A percentile compares a stretch with the other conserved stretches of the same genome.
These are phyloP conservation scores for Fomitopsis serialis DNA, from an alignment of 768 basidiomycete species.

Conservation along the genomic window DNA sequence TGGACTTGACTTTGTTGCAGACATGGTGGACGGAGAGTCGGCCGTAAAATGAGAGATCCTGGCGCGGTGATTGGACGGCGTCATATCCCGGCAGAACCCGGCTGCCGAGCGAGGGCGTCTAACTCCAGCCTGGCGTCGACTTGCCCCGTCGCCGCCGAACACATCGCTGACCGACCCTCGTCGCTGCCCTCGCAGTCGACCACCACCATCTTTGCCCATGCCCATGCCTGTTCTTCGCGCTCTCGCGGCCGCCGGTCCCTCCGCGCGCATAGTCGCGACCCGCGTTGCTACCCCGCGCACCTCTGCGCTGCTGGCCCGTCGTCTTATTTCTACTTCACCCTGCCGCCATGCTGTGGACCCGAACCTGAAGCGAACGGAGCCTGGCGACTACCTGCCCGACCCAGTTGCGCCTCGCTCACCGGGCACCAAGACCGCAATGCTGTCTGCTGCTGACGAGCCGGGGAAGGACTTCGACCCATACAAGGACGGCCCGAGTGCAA, in stretches of 20 bases:
- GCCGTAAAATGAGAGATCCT: constrained; percentile 15
- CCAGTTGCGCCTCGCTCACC: constrained; percentile 8
- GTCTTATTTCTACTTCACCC: constrained; percentile 42
- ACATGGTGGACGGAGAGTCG: constrained; percentile 32
- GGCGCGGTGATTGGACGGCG: constrained; percentile 41
- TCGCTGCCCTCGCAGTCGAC: constrained; percentile 27
- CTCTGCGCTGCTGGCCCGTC: constrained; percentile 38
- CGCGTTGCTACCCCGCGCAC: constrained; percentile 21
- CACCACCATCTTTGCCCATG: constrained; percentile 31
- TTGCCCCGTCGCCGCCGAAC: constrained; percentile 19
- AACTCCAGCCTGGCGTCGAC: constrained; percentile 21
- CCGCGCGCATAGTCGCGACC: constrained; percentile 34
- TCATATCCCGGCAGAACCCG: constrained; percentile 22
- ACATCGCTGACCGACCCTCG: constrained; percentile 16
- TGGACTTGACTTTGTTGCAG: constrained; percentile 56
- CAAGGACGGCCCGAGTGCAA: constrained; percentile 76
- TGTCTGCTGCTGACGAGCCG: constrained; percentile 34
- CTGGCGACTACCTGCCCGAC: constrained; percentile 13
- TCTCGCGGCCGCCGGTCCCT: constrained; percentile 46
- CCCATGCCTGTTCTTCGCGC: constrained; percentile 56
- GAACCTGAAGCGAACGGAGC: constrained; percentile 4
- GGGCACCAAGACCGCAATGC: constrained; percentile 21
- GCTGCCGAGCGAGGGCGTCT: constrained; percentile 11
- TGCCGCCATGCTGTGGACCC: constrained; percentile 19
- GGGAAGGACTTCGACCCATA: constrained; percentile 63